These are phyloP conservation scores for Leishmania turanica DNA, from an alignment of 208 protist genomes.

Conservation along the genomic window DNA sequence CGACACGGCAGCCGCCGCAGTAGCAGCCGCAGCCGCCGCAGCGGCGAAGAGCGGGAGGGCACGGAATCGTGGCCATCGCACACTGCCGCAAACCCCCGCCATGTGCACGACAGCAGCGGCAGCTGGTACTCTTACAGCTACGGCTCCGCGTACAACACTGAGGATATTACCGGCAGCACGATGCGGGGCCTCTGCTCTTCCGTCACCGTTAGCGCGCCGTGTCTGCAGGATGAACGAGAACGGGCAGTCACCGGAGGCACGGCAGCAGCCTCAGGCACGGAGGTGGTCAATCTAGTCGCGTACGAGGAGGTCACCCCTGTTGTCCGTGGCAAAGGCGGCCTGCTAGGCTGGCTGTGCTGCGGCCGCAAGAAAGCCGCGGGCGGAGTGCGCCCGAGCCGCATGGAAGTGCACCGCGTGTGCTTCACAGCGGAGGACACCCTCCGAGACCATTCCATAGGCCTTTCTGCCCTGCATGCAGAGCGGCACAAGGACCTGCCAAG, in stretches of 20 bases:
- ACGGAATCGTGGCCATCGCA: not conserved
- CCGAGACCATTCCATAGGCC: not conserved
- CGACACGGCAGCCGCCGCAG: not conserved
- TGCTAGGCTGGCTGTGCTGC: slow-evolving; percentile 8
- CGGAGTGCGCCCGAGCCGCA: slow-evolving; percentile 18
- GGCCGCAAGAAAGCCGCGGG: not conserved
- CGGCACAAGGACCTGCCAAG: not conserved
- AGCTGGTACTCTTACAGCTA: slow-evolving; percentile 19
- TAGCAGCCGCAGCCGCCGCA: not conserved
- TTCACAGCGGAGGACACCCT: not conserved
- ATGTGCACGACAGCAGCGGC: not conserved
- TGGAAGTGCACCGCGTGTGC: slow-evolving; percentile 10
- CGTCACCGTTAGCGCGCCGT: not conserved
- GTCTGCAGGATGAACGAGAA: not conserved
- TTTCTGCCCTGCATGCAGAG: not conserved
- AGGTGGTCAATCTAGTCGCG: not conserved
- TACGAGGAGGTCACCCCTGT: slow-evolving; percentile 29
- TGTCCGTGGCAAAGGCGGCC: not conserved
- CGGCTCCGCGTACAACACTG: slow-evolving; percentile 25
- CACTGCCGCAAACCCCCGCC: not conserved
- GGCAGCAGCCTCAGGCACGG: not conserved
- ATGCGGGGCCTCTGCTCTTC: not conserved
- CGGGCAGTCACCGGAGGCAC: not conserved
- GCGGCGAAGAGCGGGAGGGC: not conserved
- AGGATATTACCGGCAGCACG: not conserved